Percentiles rank a stretch among this genome's conserved stretches.
phyloP scores from a whole-genome alignment of 305 asterid species.

The Rubia tinctorum region DNA sequence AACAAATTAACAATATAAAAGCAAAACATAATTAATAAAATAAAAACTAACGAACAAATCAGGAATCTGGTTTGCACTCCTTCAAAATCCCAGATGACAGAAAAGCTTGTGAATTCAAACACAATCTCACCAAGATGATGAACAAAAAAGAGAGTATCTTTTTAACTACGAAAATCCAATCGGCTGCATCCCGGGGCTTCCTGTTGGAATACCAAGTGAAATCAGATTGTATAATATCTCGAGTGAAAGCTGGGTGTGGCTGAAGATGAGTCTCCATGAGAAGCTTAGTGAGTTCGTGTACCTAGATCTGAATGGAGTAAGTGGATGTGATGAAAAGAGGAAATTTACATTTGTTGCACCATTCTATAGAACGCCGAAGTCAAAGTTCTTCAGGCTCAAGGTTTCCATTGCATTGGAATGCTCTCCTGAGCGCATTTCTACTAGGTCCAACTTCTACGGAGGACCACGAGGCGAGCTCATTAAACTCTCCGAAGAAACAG shows the following conservation, averaged over 20 bases:
- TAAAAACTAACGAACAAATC: too few species aligned
- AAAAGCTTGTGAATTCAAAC: too few species aligned
- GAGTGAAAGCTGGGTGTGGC: conserved; percentile 54
- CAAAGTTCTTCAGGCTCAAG: conserved; percentile 48
- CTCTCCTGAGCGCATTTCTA: conserved; percentile 26
- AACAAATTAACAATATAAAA: too few species aligned
- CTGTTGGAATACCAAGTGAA: conserved; percentile 70
- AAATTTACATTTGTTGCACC: conserved; percentile 54
- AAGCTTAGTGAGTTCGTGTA: conserved; percentile 53
- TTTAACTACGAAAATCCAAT: conserved; percentile 63
- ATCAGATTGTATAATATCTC: conserved; percentile 49
- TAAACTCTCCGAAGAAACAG: conserved; percentile 47
- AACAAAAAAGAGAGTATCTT: too few species aligned
- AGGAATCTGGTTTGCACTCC: too few species aligned
- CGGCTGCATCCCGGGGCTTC: conserved; percentile 64
- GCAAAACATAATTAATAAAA: too few species aligned
- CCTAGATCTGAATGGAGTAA: conserved; percentile 49
- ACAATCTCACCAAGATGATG: too few species aligned
- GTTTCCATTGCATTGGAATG: conserved; percentile 68
- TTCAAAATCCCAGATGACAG: too few species aligned
- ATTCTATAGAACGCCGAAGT: conserved; percentile 49
- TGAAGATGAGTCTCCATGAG: conserved; percentile 45
- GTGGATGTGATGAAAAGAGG: conserved; percentile 37
- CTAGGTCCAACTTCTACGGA: conserved; percentile 13
- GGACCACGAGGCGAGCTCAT: conserved; percentile 57